Percentiles rank a stretch among this genome's conserved stretches.
Conservation (phyloP, 2,329 filamentous ascomycete genomes). For the Aspergillus pseudoterreus region DNA sequence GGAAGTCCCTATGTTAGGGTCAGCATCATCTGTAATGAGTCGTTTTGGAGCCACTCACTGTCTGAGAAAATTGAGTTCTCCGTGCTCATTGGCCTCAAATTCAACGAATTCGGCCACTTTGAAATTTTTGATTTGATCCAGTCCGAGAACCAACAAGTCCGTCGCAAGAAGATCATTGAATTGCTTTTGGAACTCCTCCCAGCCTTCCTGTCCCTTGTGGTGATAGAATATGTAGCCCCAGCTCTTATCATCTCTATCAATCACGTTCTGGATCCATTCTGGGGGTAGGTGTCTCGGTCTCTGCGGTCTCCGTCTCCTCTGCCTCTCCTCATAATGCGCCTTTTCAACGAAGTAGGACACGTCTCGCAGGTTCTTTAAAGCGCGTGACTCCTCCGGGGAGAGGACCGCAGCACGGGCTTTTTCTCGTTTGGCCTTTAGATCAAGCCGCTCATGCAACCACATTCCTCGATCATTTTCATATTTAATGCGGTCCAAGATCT, state of each 20-base stretch:
- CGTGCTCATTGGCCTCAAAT: neutral
- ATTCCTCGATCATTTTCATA: neutral
- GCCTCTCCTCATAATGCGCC: neutral
- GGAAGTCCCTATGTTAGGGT: neutral
- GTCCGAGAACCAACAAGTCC: neutral
- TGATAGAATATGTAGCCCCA: slow-evolving; percentile 7
- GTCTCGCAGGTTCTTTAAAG: neutral
- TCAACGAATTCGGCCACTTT: neutral
- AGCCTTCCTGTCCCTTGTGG: neutral
- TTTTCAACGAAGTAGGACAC: neutral
- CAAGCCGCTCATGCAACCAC: neutral
- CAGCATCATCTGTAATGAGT: neutral
- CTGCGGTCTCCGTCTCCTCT: neutral
- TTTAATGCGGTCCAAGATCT: neutral
- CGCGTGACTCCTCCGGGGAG: neutral
- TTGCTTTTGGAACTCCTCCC: neutral
- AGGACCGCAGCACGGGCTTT: neutral
- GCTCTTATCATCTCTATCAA: slow-evolving; percentile 1
- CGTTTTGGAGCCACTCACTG: neutral
- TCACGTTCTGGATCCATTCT: slow-evolving; percentile 4
- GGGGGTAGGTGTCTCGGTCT: neutral
- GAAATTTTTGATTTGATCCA: neutral
- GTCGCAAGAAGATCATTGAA: neutral
- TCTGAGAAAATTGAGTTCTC: neutral
- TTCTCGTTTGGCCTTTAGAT: neutral